A percentile compares a stretch with the other conserved stretches of the same genome.
These are phyloP conservation scores for Apodospora peruviana DNA, from an alignment of 495 filamentous ascomycete genomes.

Conservation along the genomic window DNA sequence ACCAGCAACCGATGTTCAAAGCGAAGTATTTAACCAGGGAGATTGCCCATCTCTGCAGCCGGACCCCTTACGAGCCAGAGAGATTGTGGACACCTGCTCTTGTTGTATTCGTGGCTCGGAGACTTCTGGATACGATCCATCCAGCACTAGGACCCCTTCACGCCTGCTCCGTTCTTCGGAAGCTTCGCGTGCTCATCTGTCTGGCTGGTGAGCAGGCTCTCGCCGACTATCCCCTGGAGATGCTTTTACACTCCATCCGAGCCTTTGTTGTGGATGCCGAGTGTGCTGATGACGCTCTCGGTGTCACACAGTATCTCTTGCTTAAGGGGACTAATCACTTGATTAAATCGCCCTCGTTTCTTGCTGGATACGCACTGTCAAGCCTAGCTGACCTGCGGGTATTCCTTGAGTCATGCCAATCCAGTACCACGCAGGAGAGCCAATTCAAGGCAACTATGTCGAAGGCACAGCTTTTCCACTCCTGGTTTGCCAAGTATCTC, in stretches of 20 bases:
- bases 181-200: conserved; percentile 73
- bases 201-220: conserved; percentile 66
- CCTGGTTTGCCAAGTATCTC: conserved; percentile 65
- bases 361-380: conserved; percentile 71
- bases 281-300: conserved; percentile 89
- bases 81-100: conserved; percentile 73
- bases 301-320: conserved; percentile 80
- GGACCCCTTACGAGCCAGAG: conserved; percentile 56
- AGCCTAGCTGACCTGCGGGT: conserved; percentile 66
- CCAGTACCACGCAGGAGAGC: conserved; percentile 67
- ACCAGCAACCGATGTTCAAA: conserved; percentile 82
- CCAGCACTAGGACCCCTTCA: conserved; percentile 84
- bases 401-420: conserved; percentile 62
- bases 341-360: conserved; percentile 59
- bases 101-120: conserved; percentile 69
- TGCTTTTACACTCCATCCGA: conserved; percentile 76
- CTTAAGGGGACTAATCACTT: conserved; percentile 63
- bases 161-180: conserved; percentile 79
- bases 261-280: conserved; percentile 74
- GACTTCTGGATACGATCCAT: conserved; percentile 72
- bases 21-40: conserved; percentile 67
- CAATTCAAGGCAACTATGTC: conserved; percentile 65
- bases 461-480: conserved; percentile 61
- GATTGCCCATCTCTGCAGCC: conserved; percentile 68
- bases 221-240: conserved; percentile 81